Base-by-base conservation (phyloP, 108 stramenopile species). In the Schizochytrium sp. region DNA sequence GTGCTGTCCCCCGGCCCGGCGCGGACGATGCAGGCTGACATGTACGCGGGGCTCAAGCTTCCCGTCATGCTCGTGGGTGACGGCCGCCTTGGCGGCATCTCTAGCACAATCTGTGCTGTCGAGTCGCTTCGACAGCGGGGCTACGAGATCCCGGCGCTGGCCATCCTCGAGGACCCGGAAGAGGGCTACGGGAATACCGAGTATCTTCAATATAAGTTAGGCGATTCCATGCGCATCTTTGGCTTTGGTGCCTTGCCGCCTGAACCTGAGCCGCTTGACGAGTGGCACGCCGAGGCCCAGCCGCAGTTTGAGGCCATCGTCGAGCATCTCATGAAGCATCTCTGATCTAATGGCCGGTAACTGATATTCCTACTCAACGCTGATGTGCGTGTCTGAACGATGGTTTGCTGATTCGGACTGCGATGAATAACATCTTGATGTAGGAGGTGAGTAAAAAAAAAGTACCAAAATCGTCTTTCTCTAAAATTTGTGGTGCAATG, bases 41-140 rank as follows among this genome's bases (percentile, higher is more conserved):
- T 98, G 87, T 98, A 97, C 72, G 91, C 92, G 21, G 89, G 94
- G 44, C 90, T 96, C 51, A 57, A 91, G 55, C 63, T 96, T 43
- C 94, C 96, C 41, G 96, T 96, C 21, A 92, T 98, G 57, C 92
- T 98, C 43, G 95, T 98, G 58, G 98, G 97, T 8, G 98, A 98
- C 92, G 97, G 96, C 23, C 91, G 94, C 69, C 90, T 98, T 72
- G 98, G 98, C 72, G 98, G 98, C 25, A 97, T 97, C 87, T 94
- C 96, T 87, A 94, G 93, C n/a, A 98, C 97, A 28, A 88, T 98
- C 58, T 91, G 96, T 3, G 91, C 96, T 18, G 88, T 97, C 44
- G 98, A 98, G 91, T 95, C 96, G 28, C 87, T 98, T 69, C 88
- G 94, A 87, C 72, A 87, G 58, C 92, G 98, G 43, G 97, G 97